phyloP scores from a whole-genome alignment of 1,284 basidiomycete genomes.

The Naganishia cerealis region DNA sequence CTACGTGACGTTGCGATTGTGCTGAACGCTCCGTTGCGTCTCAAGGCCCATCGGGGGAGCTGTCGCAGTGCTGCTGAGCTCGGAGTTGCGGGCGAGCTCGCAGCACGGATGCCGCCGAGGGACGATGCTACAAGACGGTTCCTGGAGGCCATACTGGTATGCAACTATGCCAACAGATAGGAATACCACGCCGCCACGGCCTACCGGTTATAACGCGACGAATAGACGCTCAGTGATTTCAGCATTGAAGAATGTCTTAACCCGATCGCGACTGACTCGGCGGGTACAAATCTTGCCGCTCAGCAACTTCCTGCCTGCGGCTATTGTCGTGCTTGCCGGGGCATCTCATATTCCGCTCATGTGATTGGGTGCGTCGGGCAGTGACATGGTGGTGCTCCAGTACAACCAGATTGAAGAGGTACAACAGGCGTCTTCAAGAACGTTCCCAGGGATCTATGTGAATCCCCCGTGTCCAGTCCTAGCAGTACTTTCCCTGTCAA shows the following conservation, averaged over 20 bases:
- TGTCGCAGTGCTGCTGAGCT: slow-evolving; percentile 1
- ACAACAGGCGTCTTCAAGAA: background rate
- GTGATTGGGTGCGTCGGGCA: slow-evolving; percentile 8
- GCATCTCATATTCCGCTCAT: slow-evolving; percentile 20
- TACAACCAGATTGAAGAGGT: background rate
- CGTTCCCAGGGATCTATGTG: background rate
- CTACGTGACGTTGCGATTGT: slow-evolving; percentile 6
- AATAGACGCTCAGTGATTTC: background rate
- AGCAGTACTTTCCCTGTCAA: no score
- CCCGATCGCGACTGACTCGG: slow-evolving; percentile 21
- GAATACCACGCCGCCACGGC: background rate
- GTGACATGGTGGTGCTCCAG: background rate
- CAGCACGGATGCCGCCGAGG: background rate
- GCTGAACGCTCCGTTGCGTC: slow-evolving; percentile 16
- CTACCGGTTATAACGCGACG: background rate
- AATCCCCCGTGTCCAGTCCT: background rate
- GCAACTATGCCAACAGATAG: background rate
- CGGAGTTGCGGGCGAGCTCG: background rate
- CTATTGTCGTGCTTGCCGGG: slow-evolving; percentile 16
- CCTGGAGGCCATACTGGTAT: slow-evolving; percentile 1
- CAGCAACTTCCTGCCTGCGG: background rate
- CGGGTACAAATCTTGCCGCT: slow-evolving; percentile 15
- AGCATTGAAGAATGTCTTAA: slow-evolving; percentile 6
- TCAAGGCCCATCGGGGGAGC: slow-evolving; percentile 9
- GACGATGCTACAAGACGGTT: slow-evolving; percentile 17